Conservation (phyloP, 1,284 basidiomycete species). For the Irpex sp. region DNA sequence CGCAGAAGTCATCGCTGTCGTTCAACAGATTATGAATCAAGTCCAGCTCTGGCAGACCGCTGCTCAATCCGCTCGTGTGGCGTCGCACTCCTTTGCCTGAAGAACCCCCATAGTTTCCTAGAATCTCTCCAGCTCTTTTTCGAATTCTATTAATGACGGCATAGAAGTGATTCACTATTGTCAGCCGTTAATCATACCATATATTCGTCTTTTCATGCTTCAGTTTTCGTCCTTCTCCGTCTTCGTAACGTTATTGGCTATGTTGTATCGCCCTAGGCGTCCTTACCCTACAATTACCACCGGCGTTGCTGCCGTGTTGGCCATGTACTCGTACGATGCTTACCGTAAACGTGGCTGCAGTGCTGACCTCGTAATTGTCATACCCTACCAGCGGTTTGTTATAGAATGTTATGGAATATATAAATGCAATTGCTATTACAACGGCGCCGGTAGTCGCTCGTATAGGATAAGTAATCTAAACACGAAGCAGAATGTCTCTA, state of each 20-base stretch:
- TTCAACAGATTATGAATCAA: constrained; percentile 38
- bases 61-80: constrained; percentile 21
- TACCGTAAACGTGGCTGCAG: background rate
- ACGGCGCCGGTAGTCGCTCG: background rate
- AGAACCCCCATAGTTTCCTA: background rate
- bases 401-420: background rate
- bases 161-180: background rate
- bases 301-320: background rate
- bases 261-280: background rate
- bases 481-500: background rate
- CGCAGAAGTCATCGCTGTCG: constrained; percentile 34
- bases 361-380: background rate
- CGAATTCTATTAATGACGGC: background rate
- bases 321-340: background rate
- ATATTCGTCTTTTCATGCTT: background rate
- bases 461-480: background rate
- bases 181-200: background rate
- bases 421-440: background rate
- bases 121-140: background rate
- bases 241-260: background rate
- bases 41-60: constrained; percentile 41
- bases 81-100: background rate
- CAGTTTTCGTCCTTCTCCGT: background rate
- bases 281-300: background rate
- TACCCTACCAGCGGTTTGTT: background rate